Conservation (phyloP, 208 protist species). For the Strigomonas galati region DNA sequence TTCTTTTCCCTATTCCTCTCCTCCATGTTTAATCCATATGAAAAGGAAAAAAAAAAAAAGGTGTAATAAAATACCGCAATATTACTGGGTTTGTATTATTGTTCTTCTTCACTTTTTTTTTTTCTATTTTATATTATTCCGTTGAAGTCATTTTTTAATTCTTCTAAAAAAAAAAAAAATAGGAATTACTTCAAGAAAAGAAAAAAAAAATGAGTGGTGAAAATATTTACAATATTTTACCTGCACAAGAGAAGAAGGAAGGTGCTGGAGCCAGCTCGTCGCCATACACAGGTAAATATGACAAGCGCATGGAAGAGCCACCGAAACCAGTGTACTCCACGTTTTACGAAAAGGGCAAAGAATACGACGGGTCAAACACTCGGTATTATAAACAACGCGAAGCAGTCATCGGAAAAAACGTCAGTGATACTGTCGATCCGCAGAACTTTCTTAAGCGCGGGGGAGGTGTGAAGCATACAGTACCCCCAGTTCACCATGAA, state of each 20-base stretch:
- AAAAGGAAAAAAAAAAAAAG: constrained; percentile 2
- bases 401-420: constrained; percentile 73
- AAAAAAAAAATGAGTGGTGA: constrained; percentile 54
- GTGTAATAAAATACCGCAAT: too few species aligned
- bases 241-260: constrained; percentile 12
- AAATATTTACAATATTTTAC: constrained; percentile 54
- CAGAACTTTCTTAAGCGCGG: constrained; percentile 73
- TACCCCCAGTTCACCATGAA: constrained; percentile 60
- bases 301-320: constrained; percentile 57
- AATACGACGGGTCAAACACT: constrained; percentile 77
- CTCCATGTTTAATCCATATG: background rate
- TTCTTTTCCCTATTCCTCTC: background rate
- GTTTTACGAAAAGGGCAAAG: constrained; percentile 77
- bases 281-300: constrained; percentile 66
- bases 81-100: background rate
- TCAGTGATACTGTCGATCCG: constrained; percentile 65
- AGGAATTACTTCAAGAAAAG: background rate
- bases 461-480: constrained; percentile 47
- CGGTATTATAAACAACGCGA: constrained; percentile 81
- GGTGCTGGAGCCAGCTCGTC: background rate
- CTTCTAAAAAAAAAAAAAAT: background rate
- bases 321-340: constrained; percentile 81
- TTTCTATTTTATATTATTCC: background rate
- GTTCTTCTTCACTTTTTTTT: background rate
- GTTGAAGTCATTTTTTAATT: background rate